Evolutionary conservation across 2,329 filamentous ascomycete genomes (phyloP).

Genomic region (Neofusicoccum laricinum): DNA sequence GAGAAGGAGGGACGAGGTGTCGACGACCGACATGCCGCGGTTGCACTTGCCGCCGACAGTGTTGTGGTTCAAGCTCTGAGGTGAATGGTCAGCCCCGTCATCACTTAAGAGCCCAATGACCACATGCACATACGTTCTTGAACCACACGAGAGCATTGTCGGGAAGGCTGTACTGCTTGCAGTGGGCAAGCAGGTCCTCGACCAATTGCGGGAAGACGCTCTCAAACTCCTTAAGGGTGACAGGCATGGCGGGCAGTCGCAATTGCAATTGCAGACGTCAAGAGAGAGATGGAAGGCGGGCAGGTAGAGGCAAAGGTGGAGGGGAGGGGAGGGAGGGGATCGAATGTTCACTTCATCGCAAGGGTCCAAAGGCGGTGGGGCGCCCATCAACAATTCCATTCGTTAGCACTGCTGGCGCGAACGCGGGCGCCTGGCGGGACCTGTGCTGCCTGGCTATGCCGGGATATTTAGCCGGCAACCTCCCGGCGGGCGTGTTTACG

Average conservation of each 20-base stretch:
- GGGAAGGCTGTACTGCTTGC: conserved; percentile 78
- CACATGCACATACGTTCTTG: conserved; percentile 59
- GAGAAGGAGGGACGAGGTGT: conserved; percentile 80
- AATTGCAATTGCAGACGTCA: neutral
- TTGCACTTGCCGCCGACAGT: conserved; percentile 96
- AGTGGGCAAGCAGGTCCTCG: conserved; percentile 75
- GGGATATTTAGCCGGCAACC: neutral
- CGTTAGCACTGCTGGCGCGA: neutral
- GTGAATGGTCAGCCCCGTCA: neutral
- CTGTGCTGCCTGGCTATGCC: too few relatives aligned
- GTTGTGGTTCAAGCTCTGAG: conserved; percentile 78
- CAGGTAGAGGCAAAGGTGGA: neutral
- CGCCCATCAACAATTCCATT: neutral
- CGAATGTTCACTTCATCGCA: neutral
- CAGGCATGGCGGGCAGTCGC: conserved; percentile 53
- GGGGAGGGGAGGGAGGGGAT: neutral
- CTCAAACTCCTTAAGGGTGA: conserved; percentile 84
- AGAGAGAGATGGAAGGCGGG: neutral
- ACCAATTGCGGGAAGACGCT: conserved; percentile 82
- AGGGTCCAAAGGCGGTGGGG: neutral
- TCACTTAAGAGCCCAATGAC: conserved; percentile 18
- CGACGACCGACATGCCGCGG: conserved; percentile 95
- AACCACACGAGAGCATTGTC: conserved; percentile 81
- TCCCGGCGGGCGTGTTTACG: conserved; percentile 11
- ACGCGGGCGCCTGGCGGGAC: neutral